Base-by-base conservation (phyloP, 192 early-diverging fungal genomes). In the Coemansia guatemalensis region DNA sequence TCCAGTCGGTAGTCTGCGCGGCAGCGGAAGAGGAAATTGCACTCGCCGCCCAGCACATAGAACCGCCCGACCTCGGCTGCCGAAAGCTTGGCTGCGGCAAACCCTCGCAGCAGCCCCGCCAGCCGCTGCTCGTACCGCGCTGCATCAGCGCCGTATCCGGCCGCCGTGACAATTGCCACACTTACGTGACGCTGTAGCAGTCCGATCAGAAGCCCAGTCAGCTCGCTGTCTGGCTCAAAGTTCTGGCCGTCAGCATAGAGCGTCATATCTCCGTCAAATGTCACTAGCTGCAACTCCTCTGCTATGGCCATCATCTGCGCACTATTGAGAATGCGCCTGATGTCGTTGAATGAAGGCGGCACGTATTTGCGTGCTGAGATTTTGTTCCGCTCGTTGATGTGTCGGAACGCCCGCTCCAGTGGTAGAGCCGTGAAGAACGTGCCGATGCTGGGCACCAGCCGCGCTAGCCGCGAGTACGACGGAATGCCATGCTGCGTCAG, bases 221-320 rank as follows among this genome's bases (percentile, higher is more conserved):
- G 78, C 5, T 67, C 67, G 9, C 86, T 89, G 72, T 86, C 86
- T 8, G 82, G 74, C 4, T 87, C 87, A 69, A 96, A 95, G 65
- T 90, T 89, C 60, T 84, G 82, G 20, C 94, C 94, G 60, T 96
- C 94, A 9, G 88, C 89, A 67, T 95, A 96, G 21, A 96, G 81
- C 23, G 94, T 96, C 90, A 94, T 93, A 73, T 96, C 94, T 30
- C 94, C 94, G 53, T 96, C 94, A 71, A 96, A 96, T 1, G 94
- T 96, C 60, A 96, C 90, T 50, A 96, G 71, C 57, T 83, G 74
- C 17, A 95, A 62, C 14, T 76, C 70, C 1, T 86, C 81, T 5
- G 90, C 89, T 56, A 92, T 90, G 6, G 93, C 90, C 60, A 83
- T 82, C 9, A 88, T 83, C 73, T 96, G 94, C n/a, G 93, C 94